Conservation (phyloP, 2,329 filamentous ascomycete genomes). For the Hymenoscyphus infarciens region DNA sequence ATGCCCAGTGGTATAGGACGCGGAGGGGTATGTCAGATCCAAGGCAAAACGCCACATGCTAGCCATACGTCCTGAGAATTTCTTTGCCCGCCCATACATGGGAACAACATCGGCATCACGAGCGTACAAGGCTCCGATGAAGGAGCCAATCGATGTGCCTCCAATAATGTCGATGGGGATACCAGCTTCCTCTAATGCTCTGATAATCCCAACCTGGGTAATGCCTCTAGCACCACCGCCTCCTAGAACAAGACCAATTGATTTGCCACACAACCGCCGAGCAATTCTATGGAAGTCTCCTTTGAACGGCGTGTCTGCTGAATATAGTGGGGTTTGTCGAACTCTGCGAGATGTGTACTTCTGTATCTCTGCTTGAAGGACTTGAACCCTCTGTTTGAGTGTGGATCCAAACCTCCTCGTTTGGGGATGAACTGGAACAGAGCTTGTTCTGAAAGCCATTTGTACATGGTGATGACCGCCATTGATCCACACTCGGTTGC, state of each 20-base stretch:
- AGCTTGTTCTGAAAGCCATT: constrained; percentile 78
- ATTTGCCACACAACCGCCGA: constrained; percentile 85
- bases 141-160: constrained; percentile 92
- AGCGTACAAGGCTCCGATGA: constrained; percentile 92
- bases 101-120: constrained; percentile 95
- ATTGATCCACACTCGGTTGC: constrained; percentile 95
- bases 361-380: constrained; percentile 93
- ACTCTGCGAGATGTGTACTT: constrained; percentile 95
- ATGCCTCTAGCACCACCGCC: constrained; percentile 92
- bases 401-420: constrained; percentile 77
- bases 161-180: constrained; percentile 95
- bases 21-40: constrained; percentile 92
- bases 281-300: constrained; percentile 94
- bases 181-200: constrained; percentile 90
- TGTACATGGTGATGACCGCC: constrained; percentile 97
- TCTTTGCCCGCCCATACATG: constrained; percentile 95
- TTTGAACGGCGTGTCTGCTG: constrained; percentile 88
- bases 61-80: constrained; percentile 97
- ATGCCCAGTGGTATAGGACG: constrained; percentile 95
- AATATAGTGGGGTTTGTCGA: constrained; percentile 85
- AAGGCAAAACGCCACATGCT: constrained; percentile 98
- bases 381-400: constrained; percentile 89
- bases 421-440: constrained; percentile 72
- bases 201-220: constrained; percentile 88
- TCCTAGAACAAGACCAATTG: constrained; percentile 88